Evolutionary conservation across 2,329 filamentous ascomycete species (phyloP).

Genomic region (Colletotrichum sp.): DNA sequence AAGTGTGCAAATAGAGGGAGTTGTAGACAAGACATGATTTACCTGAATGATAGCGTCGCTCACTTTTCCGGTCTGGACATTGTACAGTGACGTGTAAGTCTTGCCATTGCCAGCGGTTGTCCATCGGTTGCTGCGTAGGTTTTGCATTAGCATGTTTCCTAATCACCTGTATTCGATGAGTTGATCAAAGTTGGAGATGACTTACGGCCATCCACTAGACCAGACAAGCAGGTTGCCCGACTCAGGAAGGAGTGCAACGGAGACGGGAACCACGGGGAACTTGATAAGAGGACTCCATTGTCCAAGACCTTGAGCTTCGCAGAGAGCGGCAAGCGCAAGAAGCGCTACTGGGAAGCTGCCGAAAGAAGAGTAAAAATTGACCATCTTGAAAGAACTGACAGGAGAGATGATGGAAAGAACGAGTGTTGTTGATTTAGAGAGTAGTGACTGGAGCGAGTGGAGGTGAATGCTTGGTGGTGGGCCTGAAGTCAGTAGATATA

Average conservation of each 20-base stretch:
- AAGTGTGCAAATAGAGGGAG: not conserved
- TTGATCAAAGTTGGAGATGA: not conserved
- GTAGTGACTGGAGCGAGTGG: not conserved
- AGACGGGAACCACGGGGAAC: slow-evolving; percentile 40
- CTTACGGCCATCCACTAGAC: slow-evolving; percentile 15
- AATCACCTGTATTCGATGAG: not conserved
- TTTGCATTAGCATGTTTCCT: not conserved
- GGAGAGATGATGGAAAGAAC: not conserved
- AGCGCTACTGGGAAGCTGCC: not conserved
- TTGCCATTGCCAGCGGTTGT: slow-evolving; percentile 18
- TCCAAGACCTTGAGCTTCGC: slow-evolving; percentile 24
- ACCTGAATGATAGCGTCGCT: slow-evolving; percentile 31
- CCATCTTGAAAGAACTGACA: not conserved
- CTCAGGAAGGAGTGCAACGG: slow-evolving; percentile 21
- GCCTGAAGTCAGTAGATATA: not conserved
- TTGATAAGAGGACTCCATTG: slow-evolving; percentile 39
- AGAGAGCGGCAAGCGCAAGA: not conserved
- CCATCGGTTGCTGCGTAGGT: slow-evolving; percentile 20
- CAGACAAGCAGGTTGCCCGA: slow-evolving; percentile 10
- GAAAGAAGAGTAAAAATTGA: not conserved
- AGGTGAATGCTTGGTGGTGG: accelerated
- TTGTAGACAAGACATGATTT: not conserved
- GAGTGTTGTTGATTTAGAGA: not conserved
- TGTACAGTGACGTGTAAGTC: slow-evolving; percentile 2
- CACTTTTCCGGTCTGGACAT: slow-evolving; percentile 25